A percentile compares a stretch with the other conserved stretches of the same genome.
phyloP scores from a whole-genome alignment of 2,329 filamentous ascomycete genomes.

The Chaetomium olivaceum region DNA sequence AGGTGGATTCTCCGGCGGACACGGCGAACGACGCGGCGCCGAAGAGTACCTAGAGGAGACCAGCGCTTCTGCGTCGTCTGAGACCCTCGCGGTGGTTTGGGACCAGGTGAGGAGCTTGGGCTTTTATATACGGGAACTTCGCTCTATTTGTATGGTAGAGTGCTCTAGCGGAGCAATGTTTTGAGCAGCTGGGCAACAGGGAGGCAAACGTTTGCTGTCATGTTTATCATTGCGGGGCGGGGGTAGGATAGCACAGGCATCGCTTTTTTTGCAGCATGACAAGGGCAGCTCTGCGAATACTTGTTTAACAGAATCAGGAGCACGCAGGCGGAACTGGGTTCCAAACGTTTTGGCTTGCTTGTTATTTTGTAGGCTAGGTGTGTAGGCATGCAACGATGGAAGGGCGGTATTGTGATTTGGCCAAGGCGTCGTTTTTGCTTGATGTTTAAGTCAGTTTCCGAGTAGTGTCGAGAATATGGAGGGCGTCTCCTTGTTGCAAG shows the following conservation, averaged over 20 bases:
- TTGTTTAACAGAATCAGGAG: conserved; percentile 1
- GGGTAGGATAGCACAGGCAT: conserved; percentile 9
- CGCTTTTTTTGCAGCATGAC: not conserved
- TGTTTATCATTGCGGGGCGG: not conserved
- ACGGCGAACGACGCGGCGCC: not conserved
- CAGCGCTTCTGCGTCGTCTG: not conserved
- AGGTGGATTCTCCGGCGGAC: conserved; percentile 18
- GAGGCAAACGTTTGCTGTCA: not conserved
- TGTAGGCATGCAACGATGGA: not conserved
- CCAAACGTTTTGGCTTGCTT: not conserved
- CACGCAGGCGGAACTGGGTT: conserved; percentile 5
- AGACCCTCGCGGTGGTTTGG: not conserved
- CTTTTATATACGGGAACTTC: not conserved
- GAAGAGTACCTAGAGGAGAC: conserved; percentile 9
- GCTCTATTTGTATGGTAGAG: not conserved
- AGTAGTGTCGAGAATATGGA: not conserved
- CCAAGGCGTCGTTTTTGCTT: not conserved
- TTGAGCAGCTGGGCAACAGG: not conserved
- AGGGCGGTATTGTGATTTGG: not conserved
- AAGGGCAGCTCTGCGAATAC: not conserved
- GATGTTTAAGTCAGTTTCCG: not conserved
- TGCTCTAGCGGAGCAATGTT: not conserved
- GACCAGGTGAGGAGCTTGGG: not conserved
- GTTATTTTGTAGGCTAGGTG: conserved; percentile 12
- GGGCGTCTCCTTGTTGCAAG: not conserved